These are phyloP conservation scores for Leishmania martiniquensis DNA, from an alignment of 208 protist species.

Conservation along the genomic window DNA sequence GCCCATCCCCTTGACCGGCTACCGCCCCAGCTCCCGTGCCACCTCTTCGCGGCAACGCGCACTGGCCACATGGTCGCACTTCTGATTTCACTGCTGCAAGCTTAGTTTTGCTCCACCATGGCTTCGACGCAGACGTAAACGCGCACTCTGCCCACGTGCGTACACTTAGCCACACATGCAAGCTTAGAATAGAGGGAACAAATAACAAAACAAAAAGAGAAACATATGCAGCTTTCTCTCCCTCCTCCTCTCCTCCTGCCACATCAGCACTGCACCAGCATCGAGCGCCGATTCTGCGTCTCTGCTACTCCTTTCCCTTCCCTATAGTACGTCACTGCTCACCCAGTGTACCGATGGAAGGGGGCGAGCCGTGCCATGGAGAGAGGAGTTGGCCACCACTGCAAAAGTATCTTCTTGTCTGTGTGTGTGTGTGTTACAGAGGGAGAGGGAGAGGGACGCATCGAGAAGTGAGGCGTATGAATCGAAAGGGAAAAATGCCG, in stretches of 20 bases:
- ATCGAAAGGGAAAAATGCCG: neutral
- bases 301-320: neutral
- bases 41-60: neutral
- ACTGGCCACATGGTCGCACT: neutral
- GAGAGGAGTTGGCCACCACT: neutral
- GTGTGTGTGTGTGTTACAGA: conserved; percentile 21
- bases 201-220: conserved; percentile 18
- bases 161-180: neutral
- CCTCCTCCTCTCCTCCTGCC: neutral
- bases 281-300: neutral
- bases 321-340: neutral
- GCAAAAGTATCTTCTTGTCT: conserved; percentile 1
- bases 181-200: neutral
- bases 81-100: neutral
- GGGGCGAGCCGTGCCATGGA: neutral
- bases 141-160: neutral
- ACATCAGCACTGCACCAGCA: neutral
- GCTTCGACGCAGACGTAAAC: neutral
- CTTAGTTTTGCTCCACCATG: neutral
- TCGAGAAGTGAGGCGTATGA: neutral
- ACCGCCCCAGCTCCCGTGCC: neutral
- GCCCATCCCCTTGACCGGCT: neutral
- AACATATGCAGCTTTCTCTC: neutral
- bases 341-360: neutral
- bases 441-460: neutral